Base-by-base conservation (phyloP, 257 asterid genomes). In the Salvia splendens region DNA sequence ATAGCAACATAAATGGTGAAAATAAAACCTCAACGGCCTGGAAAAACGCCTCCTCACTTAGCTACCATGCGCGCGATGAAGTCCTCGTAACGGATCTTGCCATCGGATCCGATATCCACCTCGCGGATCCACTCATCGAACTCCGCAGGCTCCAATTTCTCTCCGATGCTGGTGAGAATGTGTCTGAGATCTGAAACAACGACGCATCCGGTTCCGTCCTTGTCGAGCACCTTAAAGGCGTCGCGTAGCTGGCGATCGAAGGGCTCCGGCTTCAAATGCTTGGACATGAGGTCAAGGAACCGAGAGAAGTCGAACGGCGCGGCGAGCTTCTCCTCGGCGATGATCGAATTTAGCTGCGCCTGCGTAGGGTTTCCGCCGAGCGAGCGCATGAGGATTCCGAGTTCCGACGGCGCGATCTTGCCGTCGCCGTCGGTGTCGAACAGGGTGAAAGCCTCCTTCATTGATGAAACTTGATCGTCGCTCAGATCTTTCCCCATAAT, bases 51-150 rank as follows among this genome's bases (percentile, higher is more conserved):
- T 57, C 40, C 35, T 80, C 84, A 92, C 80, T 89, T 92, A 42
- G 98, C 96, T 42, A 92, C 98, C 96, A 92, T 89, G 73, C 98
- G 80, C 10, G 95, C 85, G 49, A 92, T 92, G 83, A 92, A 92
- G 73, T 85, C 96, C 87, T 89, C 98, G 66, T 88, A 92, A 41
- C 83, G 82, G 82, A 92, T 89, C 87, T 92, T 92, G 55, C 96
- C 98, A 66, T 92, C 98, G 62, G 98, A 79, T 67, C 95, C 98
- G 64, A 85, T 92, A 81, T 89, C 95, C n/a, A 91, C 96, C 81
- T 91, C 98, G 6, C 98, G 95, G 92, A 92, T 92, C 98, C 98
- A 92, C 82, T 92, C 98, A 49, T 92, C 98, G 56, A 92, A 87
- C 81, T 92, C 96, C 10, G 93, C 87, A 2, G 91, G 93, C 83